Evolutionary conservation across 2,329 filamentous ascomycete genomes (phyloP).

Genomic region (Teratosphaeria gauchensis): DNA sequence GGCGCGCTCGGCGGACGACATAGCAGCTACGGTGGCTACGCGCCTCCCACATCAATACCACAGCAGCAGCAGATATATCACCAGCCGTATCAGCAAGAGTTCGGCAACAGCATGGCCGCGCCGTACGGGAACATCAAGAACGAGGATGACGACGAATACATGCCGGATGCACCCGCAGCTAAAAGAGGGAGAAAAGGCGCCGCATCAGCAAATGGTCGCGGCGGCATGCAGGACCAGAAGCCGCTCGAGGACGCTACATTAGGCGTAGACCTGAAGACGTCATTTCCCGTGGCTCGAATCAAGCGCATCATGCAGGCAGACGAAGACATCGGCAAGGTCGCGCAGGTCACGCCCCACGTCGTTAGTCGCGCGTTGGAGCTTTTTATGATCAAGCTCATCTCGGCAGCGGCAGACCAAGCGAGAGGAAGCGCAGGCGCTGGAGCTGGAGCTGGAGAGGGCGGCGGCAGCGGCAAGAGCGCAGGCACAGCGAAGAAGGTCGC

Average conservation of each 20-base stretch:
- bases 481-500: slow-evolving; percentile 69
- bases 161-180: slow-evolving; percentile 17
- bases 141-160: slow-evolving; percentile 24
- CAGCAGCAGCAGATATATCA: slow-evolving; percentile 6
- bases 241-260: slow-evolving; percentile 21
- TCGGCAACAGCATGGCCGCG: neutral
- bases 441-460: slow-evolving; percentile 13
- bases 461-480: neutral
- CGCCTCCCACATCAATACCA: slow-evolving; percentile 15
- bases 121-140: slow-evolving; percentile 1
- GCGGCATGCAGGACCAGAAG: slow-evolving; percentile 4
- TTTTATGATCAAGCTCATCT: slow-evolving; percentile 93
- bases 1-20: slow-evolving; percentile 3
- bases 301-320: slow-evolving; percentile 99
- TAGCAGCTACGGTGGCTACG: slow-evolving; percentile 3
- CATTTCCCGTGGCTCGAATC: slow-evolving; percentile 93
- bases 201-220: slow-evolving; percentile 7
- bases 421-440: slow-evolving; percentile 28
- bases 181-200: slow-evolving; percentile 14
- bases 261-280: slow-evolving; percentile 72
- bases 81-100: slow-evolving; percentile 8
- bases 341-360: slow-evolving; percentile 91
- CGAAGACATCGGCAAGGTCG: slow-evolving; percentile 96
- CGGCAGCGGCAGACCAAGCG: slow-evolving; percentile 77
- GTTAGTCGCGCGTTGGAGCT: slow-evolving; percentile 82